Evolutionary conservation across 2,329 filamentous ascomycete species (phyloP).

Genomic region (Colletotrichum limetticola): DNA sequence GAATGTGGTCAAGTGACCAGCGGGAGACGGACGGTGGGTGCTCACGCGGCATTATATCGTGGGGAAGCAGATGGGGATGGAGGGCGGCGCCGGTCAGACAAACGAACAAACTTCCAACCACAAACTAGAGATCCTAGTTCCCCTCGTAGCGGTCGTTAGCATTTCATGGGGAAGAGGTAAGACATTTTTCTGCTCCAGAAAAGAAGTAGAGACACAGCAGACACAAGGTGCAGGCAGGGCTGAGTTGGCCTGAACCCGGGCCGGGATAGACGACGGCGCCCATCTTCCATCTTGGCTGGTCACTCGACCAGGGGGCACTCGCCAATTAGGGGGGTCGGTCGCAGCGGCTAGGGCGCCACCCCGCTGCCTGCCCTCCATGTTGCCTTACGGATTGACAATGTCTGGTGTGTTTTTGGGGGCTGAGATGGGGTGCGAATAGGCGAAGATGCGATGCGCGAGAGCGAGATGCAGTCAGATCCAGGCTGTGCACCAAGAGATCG

Average conservation of each 20-base stretch:
- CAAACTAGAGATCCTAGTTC: neutral
- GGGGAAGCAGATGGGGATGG: conserved; percentile 15
- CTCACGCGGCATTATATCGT: conserved; percentile 34
- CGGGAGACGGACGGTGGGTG: conserved; percentile 5
- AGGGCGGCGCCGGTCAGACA: conserved; percentile 24
- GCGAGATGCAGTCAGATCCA: conserved; percentile 28
- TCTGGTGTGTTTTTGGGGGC: conserved; percentile 4
- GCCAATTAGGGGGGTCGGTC: conserved; percentile 8
- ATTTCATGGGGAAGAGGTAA: neutral
- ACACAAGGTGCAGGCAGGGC: conserved; percentile 28
- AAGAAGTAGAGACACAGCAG: conserved; percentile 3
- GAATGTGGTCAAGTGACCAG: conserved; percentile 32
- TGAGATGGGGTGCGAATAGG: conserved; percentile 3
- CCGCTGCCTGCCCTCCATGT: conserved; percentile 14
- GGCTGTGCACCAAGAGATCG: conserved; percentile 18
- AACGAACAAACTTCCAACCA: conserved; percentile 1
- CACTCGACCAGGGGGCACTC: conserved; percentile 27
- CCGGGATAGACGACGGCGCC: conserved; percentile 22
- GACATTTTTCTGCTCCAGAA: neutral
- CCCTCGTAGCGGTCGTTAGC: neutral
- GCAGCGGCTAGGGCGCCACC: conserved; percentile 29
- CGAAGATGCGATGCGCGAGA: neutral
- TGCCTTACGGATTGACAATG: neutral
- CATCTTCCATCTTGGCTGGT: conserved; percentile 19
- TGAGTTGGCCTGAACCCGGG: conserved; percentile 19